Percentiles rank a stretch among this genome's conserved stretches.
Evolutionary conservation across 495 filamentous ascomycete species (phyloP).

Genomic region (Glutinoglossum americanum): DNA sequence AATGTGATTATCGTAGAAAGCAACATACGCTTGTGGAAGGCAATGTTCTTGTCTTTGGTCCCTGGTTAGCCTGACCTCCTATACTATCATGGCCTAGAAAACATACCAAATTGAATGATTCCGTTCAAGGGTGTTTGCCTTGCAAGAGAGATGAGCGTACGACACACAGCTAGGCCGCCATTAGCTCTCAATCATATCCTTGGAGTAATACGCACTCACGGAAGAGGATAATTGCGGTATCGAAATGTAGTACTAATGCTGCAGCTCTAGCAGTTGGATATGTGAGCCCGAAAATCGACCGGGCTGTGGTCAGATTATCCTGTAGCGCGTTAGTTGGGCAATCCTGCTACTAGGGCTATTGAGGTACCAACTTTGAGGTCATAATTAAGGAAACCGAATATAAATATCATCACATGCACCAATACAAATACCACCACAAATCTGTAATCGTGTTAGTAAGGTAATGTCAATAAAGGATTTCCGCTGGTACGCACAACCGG

Average conservation of each 20-base stretch:
- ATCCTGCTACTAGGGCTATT: neutral
- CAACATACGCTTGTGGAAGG: slow-evolving; percentile 43
- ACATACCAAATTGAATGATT: slow-evolving; percentile 44
- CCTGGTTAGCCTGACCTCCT: slow-evolving; percentile 5
- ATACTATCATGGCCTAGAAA: neutral
- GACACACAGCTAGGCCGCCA: slow-evolving; percentile 34
- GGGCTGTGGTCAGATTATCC: slow-evolving; percentile 38
- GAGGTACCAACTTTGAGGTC: slow-evolving; percentile 29
- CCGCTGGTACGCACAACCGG: slow-evolving; percentile 32
- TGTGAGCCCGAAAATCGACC: slow-evolving; percentile 42
- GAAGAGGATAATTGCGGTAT: slow-evolving; percentile 53
- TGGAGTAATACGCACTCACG: slow-evolving; percentile 15
- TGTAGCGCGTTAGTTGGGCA: neutral
- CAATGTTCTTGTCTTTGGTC: slow-evolving; percentile 49
- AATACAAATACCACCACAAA: slow-evolving; percentile 48
- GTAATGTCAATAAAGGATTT: neutral
- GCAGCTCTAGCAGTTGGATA: slow-evolving; percentile 50
- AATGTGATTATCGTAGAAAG: neutral
- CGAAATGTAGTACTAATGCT: slow-evolving; percentile 51
- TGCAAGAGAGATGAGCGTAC: slow-evolving; percentile 53
- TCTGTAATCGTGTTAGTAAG: slow-evolving; percentile 17
- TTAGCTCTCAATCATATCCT: slow-evolving; percentile 4
- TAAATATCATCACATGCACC: slow-evolving; percentile 45
- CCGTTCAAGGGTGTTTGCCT: slow-evolving; percentile 56
- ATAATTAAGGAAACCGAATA: slow-evolving; percentile 57